Percentiles rank a stretch among this genome's conserved stretches.
phyloP scores from a whole-genome alignment of 139 green algal genomes.

The Zygnema cylindricum region DNA sequence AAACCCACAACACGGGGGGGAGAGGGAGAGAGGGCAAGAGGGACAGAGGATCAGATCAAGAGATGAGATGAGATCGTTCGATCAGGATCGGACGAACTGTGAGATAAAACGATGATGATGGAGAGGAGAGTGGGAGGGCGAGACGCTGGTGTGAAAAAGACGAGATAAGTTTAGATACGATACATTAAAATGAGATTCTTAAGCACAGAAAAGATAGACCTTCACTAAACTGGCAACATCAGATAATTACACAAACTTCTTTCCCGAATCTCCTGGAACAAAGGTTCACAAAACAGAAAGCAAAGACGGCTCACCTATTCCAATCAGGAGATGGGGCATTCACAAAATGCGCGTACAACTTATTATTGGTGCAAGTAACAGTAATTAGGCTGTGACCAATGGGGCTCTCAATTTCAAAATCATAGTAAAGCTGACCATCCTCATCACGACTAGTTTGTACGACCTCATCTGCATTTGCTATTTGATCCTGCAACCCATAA shows the following conservation, averaged over 20 bases:
- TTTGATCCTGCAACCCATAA: conserved; percentile 50
- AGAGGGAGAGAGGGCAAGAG: not conserved
- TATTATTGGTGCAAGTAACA: conserved; percentile 53
- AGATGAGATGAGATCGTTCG: not conserved
- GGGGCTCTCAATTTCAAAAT: conserved; percentile 57
- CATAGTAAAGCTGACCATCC: conserved; percentile 61
- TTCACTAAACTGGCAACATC: not conserved
- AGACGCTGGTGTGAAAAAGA: not conserved
- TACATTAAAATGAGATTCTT: not conserved
- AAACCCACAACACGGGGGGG: not conserved
- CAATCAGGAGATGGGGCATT: conserved; percentile 21
- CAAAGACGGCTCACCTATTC: not conserved
- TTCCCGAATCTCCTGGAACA: not conserved
- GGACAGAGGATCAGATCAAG: not conserved
- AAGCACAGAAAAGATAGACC: not conserved
- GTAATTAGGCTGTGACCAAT: conserved; percentile 56
- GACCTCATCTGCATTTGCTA: conserved; percentile 37
- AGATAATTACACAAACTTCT: not conserved
- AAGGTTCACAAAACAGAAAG: not conserved
- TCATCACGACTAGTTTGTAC: conserved; percentile 11
- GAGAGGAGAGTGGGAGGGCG: not conserved
- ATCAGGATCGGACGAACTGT: not conserved
- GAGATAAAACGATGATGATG: not conserved
- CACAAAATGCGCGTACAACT: conserved; percentile 60
- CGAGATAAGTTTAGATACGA: not conserved